Base-by-base conservation (phyloP, 1,284 basidiomycete species). In the Thecaphora thlaspeos region DNA sequence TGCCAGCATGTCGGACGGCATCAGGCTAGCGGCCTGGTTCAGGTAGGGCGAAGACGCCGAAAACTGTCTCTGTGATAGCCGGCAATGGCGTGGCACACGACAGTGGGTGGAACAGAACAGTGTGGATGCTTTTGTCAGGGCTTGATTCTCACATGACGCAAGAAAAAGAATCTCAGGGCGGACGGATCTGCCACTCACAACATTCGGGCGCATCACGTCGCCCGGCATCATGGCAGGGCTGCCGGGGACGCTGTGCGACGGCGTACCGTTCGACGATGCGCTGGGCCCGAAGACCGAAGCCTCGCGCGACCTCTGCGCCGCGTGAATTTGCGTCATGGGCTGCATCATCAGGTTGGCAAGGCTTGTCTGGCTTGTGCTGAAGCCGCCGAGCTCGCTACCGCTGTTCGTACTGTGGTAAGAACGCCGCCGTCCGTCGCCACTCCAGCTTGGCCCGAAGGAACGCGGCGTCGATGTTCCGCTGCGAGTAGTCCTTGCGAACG, bases 1-100 rank as follows among this genome's bases (percentile, higher is more conserved):
- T 11, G 61, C 46, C 12, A 72, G 55, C 68, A 71, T 72, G 44
- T 70, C 70, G 12, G 44, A n/a, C 14, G 56, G 53, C 15, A 60
- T 23, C 39, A 40, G 18, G 22, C 3, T 12, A 4, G 39, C 17
- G 15, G 39, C 39, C 18, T 19, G 39, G n/a, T 18, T 34, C 7
- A 34, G 9, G 12, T 34, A 34, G 4, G 32, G 32, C 9, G 32
- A 34, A 4, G 32, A 4, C 10, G 15, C 32, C 9, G 32, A 34
- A 14, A 34, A 34, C 11, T 14, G 7, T 11, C 12, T 34, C 32
- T 34, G 12, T 3, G 3, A 14, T 4, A 11, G 15, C 32, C 11
- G 4, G 5, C 7, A 7, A 34, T 11, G 28, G 28, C 32, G 32
- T 7, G 32, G 15, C 32, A 17, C 15, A 34, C 28, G 28, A 8